Evolutionary conservation across 176 grass and related monocot species (phyloP).

Genomic region (Leersia perrieri): DNA sequence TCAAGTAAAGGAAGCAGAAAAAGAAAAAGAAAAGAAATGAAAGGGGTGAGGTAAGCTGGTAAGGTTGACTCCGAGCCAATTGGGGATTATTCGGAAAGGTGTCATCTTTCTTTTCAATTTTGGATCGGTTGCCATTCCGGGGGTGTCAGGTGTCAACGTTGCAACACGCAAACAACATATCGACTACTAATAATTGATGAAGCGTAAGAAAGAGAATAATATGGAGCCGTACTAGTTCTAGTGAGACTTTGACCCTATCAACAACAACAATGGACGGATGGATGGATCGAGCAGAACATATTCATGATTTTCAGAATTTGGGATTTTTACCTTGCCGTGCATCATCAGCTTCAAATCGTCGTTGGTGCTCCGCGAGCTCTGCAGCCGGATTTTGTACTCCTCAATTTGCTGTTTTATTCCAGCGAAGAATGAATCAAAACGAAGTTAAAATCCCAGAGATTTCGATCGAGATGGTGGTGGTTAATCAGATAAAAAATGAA

Average conservation of each 20-base stretch:
- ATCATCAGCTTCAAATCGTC: conserved; percentile 19
- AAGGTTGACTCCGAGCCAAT: not conserved
- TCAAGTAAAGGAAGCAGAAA: conserved; percentile 13
- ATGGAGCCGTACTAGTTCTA: no score
- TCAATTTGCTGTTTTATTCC: conserved; percentile 40
- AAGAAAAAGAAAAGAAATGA: not conserved
- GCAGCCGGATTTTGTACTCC: conserved; percentile 36
- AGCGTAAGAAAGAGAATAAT: conserved; percentile 15
- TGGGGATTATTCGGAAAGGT: conserved; percentile 2
- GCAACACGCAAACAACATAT: not conserved
- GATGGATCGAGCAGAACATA: not conserved
- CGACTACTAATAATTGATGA: not conserved
- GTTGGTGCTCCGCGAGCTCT: conserved; percentile 16
- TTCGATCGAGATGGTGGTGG: not conserved
- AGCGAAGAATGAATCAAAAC: no score
- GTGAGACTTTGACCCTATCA: not conserved
- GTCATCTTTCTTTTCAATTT: not conserved
- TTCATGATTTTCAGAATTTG: not conserved
- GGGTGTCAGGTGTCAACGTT: not conserved
- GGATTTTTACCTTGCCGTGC: not conserved
- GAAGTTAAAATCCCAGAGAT: not conserved
- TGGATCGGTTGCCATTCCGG: conserved; percentile 24
- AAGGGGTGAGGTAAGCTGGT: no score
- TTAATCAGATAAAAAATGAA: not conserved
- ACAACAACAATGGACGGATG: not conserved